phyloP scores from a whole-genome alignment of 2,329 filamentous ascomycete genomes.

The Calonectria naviculata region DNA sequence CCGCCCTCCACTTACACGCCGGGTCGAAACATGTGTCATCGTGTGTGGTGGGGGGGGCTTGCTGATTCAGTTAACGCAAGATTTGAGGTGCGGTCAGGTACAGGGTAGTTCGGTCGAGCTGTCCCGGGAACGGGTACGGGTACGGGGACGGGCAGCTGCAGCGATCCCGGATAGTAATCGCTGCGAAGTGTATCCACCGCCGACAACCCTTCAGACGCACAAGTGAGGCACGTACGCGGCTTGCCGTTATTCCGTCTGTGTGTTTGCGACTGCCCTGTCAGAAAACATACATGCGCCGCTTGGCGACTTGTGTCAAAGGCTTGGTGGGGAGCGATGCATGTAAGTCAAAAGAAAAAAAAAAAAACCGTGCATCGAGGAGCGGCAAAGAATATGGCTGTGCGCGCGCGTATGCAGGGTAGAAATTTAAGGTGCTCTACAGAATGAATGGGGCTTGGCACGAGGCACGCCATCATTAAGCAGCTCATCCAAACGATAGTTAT shows the following conservation, averaged over 20 bases:
- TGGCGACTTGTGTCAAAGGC: not conserved
- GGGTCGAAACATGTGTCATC: slow-evolving; percentile 4
- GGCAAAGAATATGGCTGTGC: not conserved
- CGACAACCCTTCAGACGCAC: slow-evolving; percentile 11
- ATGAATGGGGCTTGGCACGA: not conserved
- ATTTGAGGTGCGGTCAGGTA: slow-evolving; percentile 16
- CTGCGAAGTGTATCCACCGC: slow-evolving; percentile 10
- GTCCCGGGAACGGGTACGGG: not conserved
- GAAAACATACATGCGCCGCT: not conserved
- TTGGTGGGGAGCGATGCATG: not conserved
- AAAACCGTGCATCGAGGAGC: not conserved
- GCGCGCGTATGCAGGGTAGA: not conserved
- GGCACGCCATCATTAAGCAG: slow-evolving; percentile 2
- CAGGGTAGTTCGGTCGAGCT: slow-evolving; percentile 19
- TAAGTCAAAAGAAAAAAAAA: not conserved
- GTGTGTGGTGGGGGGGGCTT: not conserved
- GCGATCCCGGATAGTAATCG: slow-evolving; percentile 7
- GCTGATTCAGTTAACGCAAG: slow-evolving; percentile 10
- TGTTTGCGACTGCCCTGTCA: slow-evolving; percentile 10
- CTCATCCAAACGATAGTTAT: not conserved
- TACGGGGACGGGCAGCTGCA: slow-evolving; percentile 13
- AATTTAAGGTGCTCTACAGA: slow-evolving; percentile 4
- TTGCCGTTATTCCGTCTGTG: slow-evolving; percentile 4
- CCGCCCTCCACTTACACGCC: not conserved
- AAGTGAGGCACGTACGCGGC: not conserved